phyloP scores from a whole-genome alignment of 805 yeast genomes.

The Millerozyma acaciae region DNA sequence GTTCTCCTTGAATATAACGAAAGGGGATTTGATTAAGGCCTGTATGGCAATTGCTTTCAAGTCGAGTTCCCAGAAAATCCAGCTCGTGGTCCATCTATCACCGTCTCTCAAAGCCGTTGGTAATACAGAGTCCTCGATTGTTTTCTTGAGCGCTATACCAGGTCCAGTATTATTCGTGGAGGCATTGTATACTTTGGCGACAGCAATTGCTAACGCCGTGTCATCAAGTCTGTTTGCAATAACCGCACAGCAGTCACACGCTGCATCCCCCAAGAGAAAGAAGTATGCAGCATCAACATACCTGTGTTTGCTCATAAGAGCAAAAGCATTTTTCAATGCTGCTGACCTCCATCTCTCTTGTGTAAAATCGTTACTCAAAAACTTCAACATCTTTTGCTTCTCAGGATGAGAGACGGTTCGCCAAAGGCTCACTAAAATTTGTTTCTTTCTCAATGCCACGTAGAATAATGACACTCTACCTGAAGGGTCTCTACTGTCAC shows the following conservation, averaged over 20 bases:
- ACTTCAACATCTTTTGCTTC: slow-evolving; percentile 74
- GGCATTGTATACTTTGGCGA: slow-evolving; percentile 68
- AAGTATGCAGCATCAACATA: slow-evolving; percentile 85
- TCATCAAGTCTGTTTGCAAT: slow-evolving; percentile 65
- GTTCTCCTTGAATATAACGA: slow-evolving; percentile 21
- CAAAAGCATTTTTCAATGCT: slow-evolving; percentile 90
- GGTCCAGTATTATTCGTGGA: slow-evolving; percentile 38
- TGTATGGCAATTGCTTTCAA: slow-evolving; percentile 47
- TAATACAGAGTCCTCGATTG: slow-evolving; percentile 49
- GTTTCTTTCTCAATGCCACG: slow-evolving; percentile 73
- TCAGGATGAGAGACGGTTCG: slow-evolving; percentile 74
- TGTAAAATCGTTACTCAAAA: slow-evolving; percentile 71
- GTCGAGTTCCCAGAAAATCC: slow-evolving; percentile 67
- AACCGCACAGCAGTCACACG: slow-evolving; percentile 75
- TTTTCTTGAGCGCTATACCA: slow-evolving; percentile 15
- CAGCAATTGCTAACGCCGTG: slow-evolving; percentile 69
- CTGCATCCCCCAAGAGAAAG: slow-evolving; percentile 71
- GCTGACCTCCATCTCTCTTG: slow-evolving; percentile 81
- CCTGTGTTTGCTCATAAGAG: slow-evolving; percentile 81
- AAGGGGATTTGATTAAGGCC: slow-evolving; percentile 59
- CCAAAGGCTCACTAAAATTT: slow-evolving; percentile 79
- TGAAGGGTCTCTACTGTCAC: slow-evolving; percentile 61
- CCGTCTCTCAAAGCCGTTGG: slow-evolving; percentile 58
- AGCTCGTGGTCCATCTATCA: slow-evolving; percentile 78
- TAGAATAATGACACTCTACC: slow-evolving; percentile 69